Evolutionary conservation across 306 rosid species (phyloP).

Genomic region (Vicia sativa): DNA sequence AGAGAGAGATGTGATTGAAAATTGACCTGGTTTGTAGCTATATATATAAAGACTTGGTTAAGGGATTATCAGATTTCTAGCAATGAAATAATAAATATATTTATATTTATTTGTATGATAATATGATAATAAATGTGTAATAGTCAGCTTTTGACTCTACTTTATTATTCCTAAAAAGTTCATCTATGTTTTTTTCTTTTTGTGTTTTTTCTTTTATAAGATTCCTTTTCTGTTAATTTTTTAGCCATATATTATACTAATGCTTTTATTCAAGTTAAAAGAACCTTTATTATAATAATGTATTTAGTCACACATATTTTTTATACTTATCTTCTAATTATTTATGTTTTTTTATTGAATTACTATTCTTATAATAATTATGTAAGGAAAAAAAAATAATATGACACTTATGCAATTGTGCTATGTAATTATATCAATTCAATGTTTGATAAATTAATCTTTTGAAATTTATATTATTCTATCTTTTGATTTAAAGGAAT

Average conservation of each 20-base stretch:
- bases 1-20: slow-evolving; percentile 31
- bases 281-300: not conserved
- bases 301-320: not conserved
- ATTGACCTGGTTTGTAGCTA: slow-evolving; percentile 49
- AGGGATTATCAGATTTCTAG: slow-evolving; percentile 49
- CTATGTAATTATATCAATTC: too few species aligned
- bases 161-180: slow-evolving; percentile 46
- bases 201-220: not conserved
- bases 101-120: not conserved
- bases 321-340: not conserved
- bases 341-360: too few species aligned
- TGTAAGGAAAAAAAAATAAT: too few species aligned
- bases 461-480: too few species aligned
- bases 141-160: slow-evolving; percentile 46
- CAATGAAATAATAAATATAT: slow-evolving; percentile 27
- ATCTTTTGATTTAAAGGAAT: too few species aligned
- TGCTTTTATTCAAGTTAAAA: not conserved
- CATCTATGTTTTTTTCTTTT: slow-evolving; percentile 33
- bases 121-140: slow-evolving; percentile 21
- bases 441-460: too few species aligned
- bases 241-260: not conserved
- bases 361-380: too few species aligned
- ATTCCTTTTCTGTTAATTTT: not conserved
- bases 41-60: slow-evolving; percentile 36
- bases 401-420: too few species aligned